Evolutionary conservation across 441 rosid species (phyloP), one percentile per base, ranked within the genome.

Genomic region (Gossypium schwendimanii): DNA sequence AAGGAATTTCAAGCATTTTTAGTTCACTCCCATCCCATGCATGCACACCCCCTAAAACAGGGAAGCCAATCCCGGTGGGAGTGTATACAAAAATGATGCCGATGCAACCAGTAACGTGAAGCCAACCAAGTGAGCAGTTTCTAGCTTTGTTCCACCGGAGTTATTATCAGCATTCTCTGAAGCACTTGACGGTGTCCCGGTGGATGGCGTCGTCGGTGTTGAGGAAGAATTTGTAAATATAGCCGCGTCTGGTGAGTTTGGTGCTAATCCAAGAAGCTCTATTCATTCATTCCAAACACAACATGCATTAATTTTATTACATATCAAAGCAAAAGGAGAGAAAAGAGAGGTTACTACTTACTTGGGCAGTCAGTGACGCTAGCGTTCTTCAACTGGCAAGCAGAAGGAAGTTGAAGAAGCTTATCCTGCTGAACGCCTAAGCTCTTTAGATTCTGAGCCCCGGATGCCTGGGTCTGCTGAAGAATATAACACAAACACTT

Each of bases 191-290:
- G 78, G 73, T 17, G 76, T 54, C 8, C 84, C 82, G 1, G 79
- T 18, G 10, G 73, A 66, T 1, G 84, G 15, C n/a, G 86, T 1
- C 0, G 89, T 44, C 49, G 83, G 68, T 3, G 81, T n/a, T 39
- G 82, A 28, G 1, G 91, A 54, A 20, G 64, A 58, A 15, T 83
- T 87, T 47, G 81, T 69, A 84, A 92, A 94, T 69, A 86, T 79
- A 14, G 91, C 89, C 36, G 91, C 94, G 10, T 86, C 97, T 8
- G 98, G 91, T 3, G 98, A 94, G 79, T 73, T 84, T 0, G 97
- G 90, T 52, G 93, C 70, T 58, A 94, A 9, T 20, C 98, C 97
- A 14, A 94, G 86, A 36, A 90, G 89, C 74, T 76, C 97, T 94
- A 93, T 71, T 67, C 4, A 75, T 60, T 41, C 57, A 44, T 23